phyloP scores from a whole-genome alignment of 2,329 filamentous ascomycete genomes.

The Aspergillus phoenicis region DNA sequence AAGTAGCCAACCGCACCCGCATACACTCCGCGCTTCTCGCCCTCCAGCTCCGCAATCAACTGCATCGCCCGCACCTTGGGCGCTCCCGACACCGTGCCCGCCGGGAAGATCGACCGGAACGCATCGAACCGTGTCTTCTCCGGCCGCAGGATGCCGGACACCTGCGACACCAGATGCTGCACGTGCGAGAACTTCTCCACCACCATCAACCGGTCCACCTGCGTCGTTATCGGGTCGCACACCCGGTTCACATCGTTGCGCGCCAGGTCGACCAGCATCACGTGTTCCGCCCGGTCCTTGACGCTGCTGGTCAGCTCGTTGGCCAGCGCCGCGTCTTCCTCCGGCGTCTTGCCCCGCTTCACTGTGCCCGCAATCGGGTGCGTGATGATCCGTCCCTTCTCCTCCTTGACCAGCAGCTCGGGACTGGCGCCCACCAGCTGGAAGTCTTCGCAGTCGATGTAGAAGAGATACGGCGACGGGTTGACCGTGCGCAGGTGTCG shows the following conservation, averaged over 20 bases:
- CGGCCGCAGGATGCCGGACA: constrained; percentile 81
- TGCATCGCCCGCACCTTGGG: constrained; percentile 98
- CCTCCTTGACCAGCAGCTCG: constrained; percentile 90
- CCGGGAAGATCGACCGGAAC: constrained; percentile 94
- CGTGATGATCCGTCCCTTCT: constrained; percentile 84
- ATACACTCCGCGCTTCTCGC: constrained; percentile 92
- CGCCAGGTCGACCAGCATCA: constrained; percentile 96
- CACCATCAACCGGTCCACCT: constrained; percentile 92
- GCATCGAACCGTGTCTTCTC: constrained; percentile 92
- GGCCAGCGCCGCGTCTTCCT: constrained; percentile 80
- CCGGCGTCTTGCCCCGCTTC: constrained; percentile 75
- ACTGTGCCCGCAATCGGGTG: constrained; percentile 97
- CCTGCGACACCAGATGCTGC: constrained; percentile 94
- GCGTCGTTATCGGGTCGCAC: constrained; percentile 84
- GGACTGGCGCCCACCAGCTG: constrained; percentile 94
- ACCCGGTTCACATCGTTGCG: constrained; percentile 97
- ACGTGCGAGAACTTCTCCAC: constrained; percentile 95
- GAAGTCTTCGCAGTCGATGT: constrained; percentile 86
- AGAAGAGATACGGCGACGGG: constrained; percentile 96
- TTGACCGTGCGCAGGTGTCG: constrained; percentile 95
- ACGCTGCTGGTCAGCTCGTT: constrained; percentile 74
- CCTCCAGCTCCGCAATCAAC: constrained; percentile 89
- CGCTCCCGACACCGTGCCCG: constrained; percentile 91
- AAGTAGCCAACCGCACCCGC: constrained; percentile 97
- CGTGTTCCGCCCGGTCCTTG: constrained; percentile 92